Conservation (phyloP, 73 alveolate species). For the Paramecium caudatum region DNA sequence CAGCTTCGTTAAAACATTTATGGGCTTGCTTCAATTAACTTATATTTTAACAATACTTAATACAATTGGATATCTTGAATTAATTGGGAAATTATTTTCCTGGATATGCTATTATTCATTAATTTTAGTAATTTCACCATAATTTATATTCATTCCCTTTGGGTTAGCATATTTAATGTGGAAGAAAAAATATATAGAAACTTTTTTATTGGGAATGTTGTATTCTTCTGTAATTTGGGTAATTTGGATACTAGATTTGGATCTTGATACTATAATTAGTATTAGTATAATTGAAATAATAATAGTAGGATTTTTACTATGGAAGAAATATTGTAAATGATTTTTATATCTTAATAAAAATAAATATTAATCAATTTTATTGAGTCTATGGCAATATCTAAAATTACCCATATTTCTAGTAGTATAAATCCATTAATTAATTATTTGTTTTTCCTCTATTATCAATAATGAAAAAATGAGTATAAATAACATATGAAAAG, state of each 20-base stretch:
- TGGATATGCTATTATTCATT: not conserved
- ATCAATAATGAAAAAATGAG: not conserved
- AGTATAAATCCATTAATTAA: constrained; percentile 26
- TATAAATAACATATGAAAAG: not conserved
- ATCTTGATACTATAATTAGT: not conserved
- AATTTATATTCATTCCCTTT: not conserved
- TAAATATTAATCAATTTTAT: not conserved
- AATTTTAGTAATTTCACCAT: not conserved
- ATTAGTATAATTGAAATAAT: not conserved
- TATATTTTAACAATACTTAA: not conserved
- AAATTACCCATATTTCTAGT: not conserved
- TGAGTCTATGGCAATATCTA: not conserved
- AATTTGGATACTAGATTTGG: not conserved
- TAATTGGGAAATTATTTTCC: not conserved
- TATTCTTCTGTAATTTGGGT: too few relatives aligned
- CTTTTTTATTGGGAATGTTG: not conserved
- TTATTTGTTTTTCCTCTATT: constrained; percentile 12
- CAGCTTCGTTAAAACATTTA: not conserved
- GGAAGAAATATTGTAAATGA: not conserved
- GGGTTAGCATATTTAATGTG: not conserved
- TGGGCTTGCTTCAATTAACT: not conserved
- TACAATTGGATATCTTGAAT: not conserved
- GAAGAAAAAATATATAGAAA: not conserved
- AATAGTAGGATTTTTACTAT: not conserved
- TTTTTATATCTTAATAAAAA: too few relatives aligned